Evolutionary conservation across 2,329 filamentous ascomycete genomes (phyloP), one percentile per base, ranked within the genome.

Genomic region (Epichloe sp.): DNA sequence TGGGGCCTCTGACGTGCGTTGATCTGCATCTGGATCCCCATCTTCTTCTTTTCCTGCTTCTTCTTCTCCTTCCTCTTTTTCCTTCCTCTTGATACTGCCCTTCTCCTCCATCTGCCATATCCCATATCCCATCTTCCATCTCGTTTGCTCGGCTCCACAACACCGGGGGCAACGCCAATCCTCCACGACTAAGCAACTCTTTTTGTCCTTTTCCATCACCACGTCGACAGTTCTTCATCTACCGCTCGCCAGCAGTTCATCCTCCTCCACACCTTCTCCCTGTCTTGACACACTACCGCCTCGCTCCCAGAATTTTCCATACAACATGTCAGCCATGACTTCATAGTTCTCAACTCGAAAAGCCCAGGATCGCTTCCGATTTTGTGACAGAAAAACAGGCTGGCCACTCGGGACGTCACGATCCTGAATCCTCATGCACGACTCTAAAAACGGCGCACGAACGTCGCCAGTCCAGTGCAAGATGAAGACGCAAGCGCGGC

Each of bases 401-500:
- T 47, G 37, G 37, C 26, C 42, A 14, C 12, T 48, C 45, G 21
- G 21, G 17, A 42, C 38, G 50, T n/a, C 19, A 43, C 38, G 34
- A 44, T 42, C 14, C 44, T 35, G 14, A 14, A 44, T 44, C 19
- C 17, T 41, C 19, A 26, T 38, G 21, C 45, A 35, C 34, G 26
- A 54, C 56, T 65, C 31, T 23, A 65, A 65, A 59, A 59, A 55
- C 47, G 62, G 54, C 58, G 67, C 70, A 56, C 60, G 66, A 51
- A 62, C 62, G 53, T 58, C 62, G 51, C 38, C 44, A 7, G 54
- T 70, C 51, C 68, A 70, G 51, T 71, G 68, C 62, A 71, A 67
- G 44, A 75, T 76, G 71, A 76, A 72, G 62, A 69, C 73, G 37
- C 61, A 65, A 5, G 61, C 68, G 51, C 65, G 66, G 42, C 65